These are phyloP conservation scores for Naegleria fowleri DNA, from an alignment of 208 protist species.

Conservation along the genomic window DNA sequence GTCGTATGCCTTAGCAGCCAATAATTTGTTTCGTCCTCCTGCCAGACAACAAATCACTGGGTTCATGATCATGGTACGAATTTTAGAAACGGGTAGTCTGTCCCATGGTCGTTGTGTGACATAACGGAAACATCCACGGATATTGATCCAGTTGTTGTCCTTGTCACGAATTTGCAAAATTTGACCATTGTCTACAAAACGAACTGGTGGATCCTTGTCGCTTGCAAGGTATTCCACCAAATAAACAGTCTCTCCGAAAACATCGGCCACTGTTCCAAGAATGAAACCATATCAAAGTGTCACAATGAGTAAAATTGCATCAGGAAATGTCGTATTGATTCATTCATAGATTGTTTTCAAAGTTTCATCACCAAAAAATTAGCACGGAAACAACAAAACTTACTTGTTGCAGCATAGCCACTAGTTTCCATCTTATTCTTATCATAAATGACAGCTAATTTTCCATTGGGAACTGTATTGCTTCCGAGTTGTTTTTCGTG, in stretches of 20 bases:
- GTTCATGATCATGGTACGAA: constrained; percentile 53
- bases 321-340: too few relatives aligned
- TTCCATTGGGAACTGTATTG: constrained; percentile 31
- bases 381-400: too few relatives aligned
- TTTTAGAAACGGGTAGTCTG: constrained; percentile 36
- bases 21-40: constrained; percentile 58
- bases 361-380: too few relatives aligned
- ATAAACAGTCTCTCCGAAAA: constrained; percentile 42
- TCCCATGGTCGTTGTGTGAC: constrained; percentile 61
- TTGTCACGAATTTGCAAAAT: constrained; percentile 35
- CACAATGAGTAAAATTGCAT: too few relatives aligned
- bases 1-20: constrained; percentile 57
- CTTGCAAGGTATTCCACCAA: constrained; percentile 43
- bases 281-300: too few relatives aligned
- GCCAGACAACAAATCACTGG: constrained; percentile 57
- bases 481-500: neutral
- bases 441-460: constrained; percentile 58
- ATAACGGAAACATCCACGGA: constrained; percentile 53
- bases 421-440: constrained; percentile 58
- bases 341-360: too few relatives aligned
- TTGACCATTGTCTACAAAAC: constrained; percentile 27
- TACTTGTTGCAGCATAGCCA: constrained; percentile 41
- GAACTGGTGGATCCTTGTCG: constrained; percentile 35
- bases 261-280: constrained; percentile 30
- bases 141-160: constrained; percentile 38